Evolutionary conservation across 768 basidiomycete species (phyloP), one percentile per base, ranked within the genome.

Genomic region (Austroboletus festivus): DNA sequence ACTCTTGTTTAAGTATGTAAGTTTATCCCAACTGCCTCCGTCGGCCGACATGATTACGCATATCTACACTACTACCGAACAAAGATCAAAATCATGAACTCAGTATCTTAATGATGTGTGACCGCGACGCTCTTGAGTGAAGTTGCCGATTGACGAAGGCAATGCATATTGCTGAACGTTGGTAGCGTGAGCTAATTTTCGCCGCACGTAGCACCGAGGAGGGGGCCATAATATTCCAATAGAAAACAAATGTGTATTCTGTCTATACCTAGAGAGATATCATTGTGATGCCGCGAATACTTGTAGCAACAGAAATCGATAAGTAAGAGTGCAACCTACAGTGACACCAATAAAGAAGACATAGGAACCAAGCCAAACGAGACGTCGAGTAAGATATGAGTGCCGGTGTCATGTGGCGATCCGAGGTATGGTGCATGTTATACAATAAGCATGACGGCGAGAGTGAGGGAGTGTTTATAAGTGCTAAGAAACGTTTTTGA

Each of bases 201-300:
- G n/a, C n/a, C n/a, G n/a, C n/a, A n/a, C n/a, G n/a, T n/a, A n/a
- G n/a, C 28, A 6, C 28, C 28, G 35, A 0, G 18, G 15, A 33
- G 16, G 22, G 19, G 34, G 40, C 18, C 43, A 50, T 48, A 39
- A 46, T 33, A 50, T 45, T 50, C 44, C 52, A 48, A 46, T 56
- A 58, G 38, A 51, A 42, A 58, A 52, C 46, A 54, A 35, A 11
- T 24, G 47, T 53, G 45, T 53, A 50, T 50, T 54, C 45, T 60
- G 55, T 64, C 56, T 63, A 63, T 48, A 50, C 53, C 48, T 55
- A 52, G 47, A 35, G 56, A 65, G 62, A 65, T 63, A 65, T 65
- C 52, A 52, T 46, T 55, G 61, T 46, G 53, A 51, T 58, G 55
- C 16, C 13, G 59, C 62, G 61, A 57, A 64, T 65, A 66, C 51